Conservation (phyloP, 805 yeast genomes). For the Kluyveromyces aestuarii region DNA sequence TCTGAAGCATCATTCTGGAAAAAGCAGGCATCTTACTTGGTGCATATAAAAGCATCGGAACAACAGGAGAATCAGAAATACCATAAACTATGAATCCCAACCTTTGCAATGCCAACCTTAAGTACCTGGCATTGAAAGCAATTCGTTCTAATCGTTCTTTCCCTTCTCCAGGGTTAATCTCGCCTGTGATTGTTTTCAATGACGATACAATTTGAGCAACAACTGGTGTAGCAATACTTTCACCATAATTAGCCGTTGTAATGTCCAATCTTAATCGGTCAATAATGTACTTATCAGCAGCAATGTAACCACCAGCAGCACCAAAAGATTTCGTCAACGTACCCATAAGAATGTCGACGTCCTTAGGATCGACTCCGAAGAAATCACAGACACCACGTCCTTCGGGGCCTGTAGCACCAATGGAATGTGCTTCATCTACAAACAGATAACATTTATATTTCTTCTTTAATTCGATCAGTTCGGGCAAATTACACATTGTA, state of each 20-base stretch:
- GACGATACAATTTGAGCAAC: constrained; percentile 80
- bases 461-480: constrained; percentile 58
- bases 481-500: constrained; percentile 75
- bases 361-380: constrained; percentile 67
- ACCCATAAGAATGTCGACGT: constrained; percentile 90
- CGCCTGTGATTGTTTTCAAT: constrained; percentile 69
- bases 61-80: constrained; percentile 92
- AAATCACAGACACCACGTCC: constrained; percentile 96
- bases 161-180: constrained; percentile 87
- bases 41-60: constrained; percentile 76
- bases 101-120: constrained; percentile 82
- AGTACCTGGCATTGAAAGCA: constrained; percentile 91
- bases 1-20: constrained; percentile 68
- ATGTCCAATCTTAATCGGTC: constrained; percentile 67
- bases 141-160: constrained; percentile 81
- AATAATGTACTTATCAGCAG: constrained; percentile 61
- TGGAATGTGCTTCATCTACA: constrained; percentile 96
- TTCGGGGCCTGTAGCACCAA: constrained; percentile 94
- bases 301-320: constrained; percentile 96
- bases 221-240: constrained; percentile 85
- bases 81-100: constrained; percentile 93
- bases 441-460: constrained; percentile 85
- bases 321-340: constrained; percentile 97
- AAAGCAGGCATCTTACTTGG: constrained; percentile 95
- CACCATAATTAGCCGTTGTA: constrained; percentile 69